Base-by-base conservation (phyloP, 805 yeast genomes). In the Suhomyces tanzawaensis region DNA sequence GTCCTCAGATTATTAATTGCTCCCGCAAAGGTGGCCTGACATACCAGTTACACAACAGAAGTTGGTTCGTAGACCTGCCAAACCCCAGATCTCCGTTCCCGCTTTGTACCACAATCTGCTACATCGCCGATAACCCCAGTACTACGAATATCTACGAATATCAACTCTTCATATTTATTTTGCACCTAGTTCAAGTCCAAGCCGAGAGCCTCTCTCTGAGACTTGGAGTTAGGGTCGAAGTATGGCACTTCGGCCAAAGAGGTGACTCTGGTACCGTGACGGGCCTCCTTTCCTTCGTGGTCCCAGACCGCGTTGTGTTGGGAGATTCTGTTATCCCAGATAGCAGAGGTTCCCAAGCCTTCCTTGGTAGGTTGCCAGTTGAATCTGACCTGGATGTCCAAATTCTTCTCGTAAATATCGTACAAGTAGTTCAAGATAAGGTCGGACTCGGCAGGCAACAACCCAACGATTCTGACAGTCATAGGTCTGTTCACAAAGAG, bases 261-360 rank as follows among this genome's bases (percentile, higher is more conserved):
- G 39, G 77, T 72, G 22, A 71, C 76, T 32, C 61, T 41, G 32
- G 74, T 71, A 25, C 77, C 81, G 44, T 76, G 81, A 58, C 79
- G 58, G 8, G 70, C 63, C 36, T 63, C 70, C 32, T 51, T 35
- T 7, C 64, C 65, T 44, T 71, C 75, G 53, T 73, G 71, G 47
- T 74, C 80, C 60, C 70, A 64, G n/a, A 75, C 69, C 9, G 80
- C 79, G 40, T 63, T 60, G 59, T 79, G 85, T 39, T 68, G 68
- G 17, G 77, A 64, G 37, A 74, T 51, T 53, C 83, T 63, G 64
- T 78, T 79, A 49, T 79, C 83, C 82, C 83, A 78, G 25, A 77
- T 49, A 6, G 79, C 82, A 27, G 77, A 62, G 22, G 44, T 37
- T 16, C 49, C 49, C 34, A 42, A 35, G 11, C 49, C 49, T 27